These are phyloP conservation scores for Soucietia sequanensis DNA, from an alignment of 805 yeast genomes.

Conservation along the genomic window DNA sequence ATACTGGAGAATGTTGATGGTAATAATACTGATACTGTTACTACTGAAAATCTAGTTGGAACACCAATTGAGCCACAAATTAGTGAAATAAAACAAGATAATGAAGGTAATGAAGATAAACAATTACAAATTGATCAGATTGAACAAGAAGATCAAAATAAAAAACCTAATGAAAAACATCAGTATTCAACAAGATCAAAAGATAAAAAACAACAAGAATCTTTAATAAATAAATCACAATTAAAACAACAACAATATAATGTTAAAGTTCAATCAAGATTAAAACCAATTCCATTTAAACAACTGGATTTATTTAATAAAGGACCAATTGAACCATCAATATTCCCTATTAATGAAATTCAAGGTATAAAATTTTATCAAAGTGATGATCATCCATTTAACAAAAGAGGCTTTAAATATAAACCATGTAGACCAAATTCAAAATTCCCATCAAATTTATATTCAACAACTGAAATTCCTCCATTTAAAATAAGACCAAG, in stretches of 20 bases:
- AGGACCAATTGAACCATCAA: slow-evolving; percentile 4
- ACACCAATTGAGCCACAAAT: neutral
- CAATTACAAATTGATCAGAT: too few species aligned
- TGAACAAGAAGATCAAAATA: too few species aligned
- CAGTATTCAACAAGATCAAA: slow-evolving; percentile 26
- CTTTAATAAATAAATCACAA: slow-evolving; percentile 15
- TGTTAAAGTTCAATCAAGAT: slow-evolving; percentile 32
- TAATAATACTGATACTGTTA: too few species aligned
- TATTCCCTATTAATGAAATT: slow-evolving; percentile 4
- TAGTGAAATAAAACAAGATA: neutral
- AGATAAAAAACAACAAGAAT: slow-evolving; percentile 15
- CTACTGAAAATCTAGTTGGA: too few species aligned
- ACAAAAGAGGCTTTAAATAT: slow-evolving; percentile 79
- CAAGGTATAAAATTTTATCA: slow-evolving; percentile 31
- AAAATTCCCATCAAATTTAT: slow-evolving; percentile 52
- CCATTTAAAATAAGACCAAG: slow-evolving; percentile 60
- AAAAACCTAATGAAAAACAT: too few species aligned
- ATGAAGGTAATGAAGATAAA: too few species aligned
- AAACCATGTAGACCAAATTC: slow-evolving; percentile 75
- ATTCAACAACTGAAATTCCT: slow-evolving; percentile 70
- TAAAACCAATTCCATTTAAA: slow-evolving; percentile 34
- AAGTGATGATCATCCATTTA: slow-evolving; percentile 78
- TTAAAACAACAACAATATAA: slow-evolving; percentile 26
- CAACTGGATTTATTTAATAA: slow-evolving; percentile 14
- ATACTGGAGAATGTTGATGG: too few species aligned